Base-by-base conservation (phyloP, 2,329 filamentous ascomycete genomes). In the Aphanocladium album region DNA sequence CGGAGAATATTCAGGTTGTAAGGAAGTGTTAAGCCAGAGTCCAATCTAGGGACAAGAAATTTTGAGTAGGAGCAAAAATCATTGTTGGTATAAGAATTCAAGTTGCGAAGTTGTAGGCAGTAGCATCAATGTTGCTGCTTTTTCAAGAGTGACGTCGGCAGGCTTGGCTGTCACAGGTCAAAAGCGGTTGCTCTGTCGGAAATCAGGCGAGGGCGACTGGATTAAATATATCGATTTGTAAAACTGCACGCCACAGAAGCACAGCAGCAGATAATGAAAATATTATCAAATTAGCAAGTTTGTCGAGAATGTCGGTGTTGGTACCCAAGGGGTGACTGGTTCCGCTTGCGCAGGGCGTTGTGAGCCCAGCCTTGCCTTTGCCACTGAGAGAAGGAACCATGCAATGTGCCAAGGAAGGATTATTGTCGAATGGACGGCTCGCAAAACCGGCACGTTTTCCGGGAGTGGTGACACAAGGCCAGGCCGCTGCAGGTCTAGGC, bases 1-100 rank as follows among this genome's bases (percentile, higher is more conserved):
- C 30, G 21, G 2, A 41, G 21, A 19, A 14, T 14, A 14, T 25
- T 33, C 27, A 8, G 9, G 2, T 7, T 45, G 50, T 21, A 21
- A 37, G 43, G 17, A 50, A 45, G 52, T 27, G 58, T 53, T 68
- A 64, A 69, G 27, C 62, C 63, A 62, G 62, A 61, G 67, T 67
- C 67, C 67, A 66, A 59, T 64, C 64, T 17, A 65, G 62, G 65
- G 66, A 69, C 68, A 52, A 23, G 23, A 60, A 33, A 27, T 33
- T 52, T 4, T 21, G 47, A 30, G n/a, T 16, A 35, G 41, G 54
- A 25, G 53, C n/a, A 55, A 60, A 39, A 59, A 37, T 46, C 62
- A 63, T 63, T 54, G 21, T 63, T 53, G 41, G 21, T 49, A 14
- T 39, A 12, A 17, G 47, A 11, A 35, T 21, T n/a, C 41, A 35